Base-by-base conservation (phyloP, 768 basidiomycete species). In the Russula ochroleuca region DNA sequence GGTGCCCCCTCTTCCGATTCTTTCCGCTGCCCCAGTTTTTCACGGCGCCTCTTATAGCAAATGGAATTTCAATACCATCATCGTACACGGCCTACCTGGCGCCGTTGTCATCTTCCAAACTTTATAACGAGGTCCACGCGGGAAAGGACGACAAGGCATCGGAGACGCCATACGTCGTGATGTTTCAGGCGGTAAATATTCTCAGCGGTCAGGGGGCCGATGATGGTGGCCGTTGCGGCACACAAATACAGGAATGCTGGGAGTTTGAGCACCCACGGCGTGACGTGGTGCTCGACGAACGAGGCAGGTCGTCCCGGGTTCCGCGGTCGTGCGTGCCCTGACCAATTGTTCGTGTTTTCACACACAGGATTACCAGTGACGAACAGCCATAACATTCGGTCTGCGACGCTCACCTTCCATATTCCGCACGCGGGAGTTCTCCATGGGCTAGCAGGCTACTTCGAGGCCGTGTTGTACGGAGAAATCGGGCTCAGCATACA, bases 91-190 rank as follows among this genome's bases (percentile, higher is more conserved):
- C 97, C 3, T 89, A 94, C 75, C 80, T 99, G 25, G 93, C 97
- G 0, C 97, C 97, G 1, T 76, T 99, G 60, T 94, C 95, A 5
- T 97, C 95, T 2, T 90, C 94, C 3, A 98, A 95, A 73, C 80
- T 99, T 13, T 90, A 88, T 76, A 87, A 87, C 65, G 92, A 95
- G 71, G 92, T 93, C 0, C 78, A 84, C 61, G 77, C 82, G 60
- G 73, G 78, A 57, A 89, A 83, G 70, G 85, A 83, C 66, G 49
- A 83, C 38, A 92, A 90, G 73, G 83, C 85, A 28, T 73, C 90
- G 62, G 97, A 99, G 76, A 98, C 94, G 37, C 96, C 97, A 0
- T 98, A 98, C 70, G 97, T 99, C 19, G 97, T 98, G 65, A 96
- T 98, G 95, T 93, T 99, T 74, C 88, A 92, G 71, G 91, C 93